These are phyloP conservation scores for Lasiodiplodia sp. DNA, from an alignment of 2,329 filamentous ascomycete genomes.

Conservation along the genomic window DNA sequence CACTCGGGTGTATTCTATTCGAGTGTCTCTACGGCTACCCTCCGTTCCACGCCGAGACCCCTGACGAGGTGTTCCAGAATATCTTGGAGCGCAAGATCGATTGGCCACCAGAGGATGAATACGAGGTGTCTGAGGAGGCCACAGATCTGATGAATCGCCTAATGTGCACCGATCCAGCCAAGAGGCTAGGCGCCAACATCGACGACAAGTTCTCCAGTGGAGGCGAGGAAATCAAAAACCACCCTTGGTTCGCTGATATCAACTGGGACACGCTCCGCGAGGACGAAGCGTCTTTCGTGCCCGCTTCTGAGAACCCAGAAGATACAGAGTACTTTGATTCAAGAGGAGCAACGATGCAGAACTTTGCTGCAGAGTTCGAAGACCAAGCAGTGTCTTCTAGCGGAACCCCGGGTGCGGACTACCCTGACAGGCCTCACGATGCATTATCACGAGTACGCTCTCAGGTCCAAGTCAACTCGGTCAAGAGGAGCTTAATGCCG, in stretches of 20 bases:
- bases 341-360: conserved; percentile 87
- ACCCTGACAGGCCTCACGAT: conserved; percentile 90
- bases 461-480: conserved; percentile 79
- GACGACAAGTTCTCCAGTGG: conserved; percentile 84
- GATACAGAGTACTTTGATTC: conserved; percentile 98
- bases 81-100: conserved; percentile 88
- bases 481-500: conserved; percentile 92
- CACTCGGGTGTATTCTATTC: conserved; percentile 96
- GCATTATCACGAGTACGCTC: conserved; percentile 87
- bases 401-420: conserved; percentile 74
- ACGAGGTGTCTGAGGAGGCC: conserved; percentile 79
- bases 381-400: conserved; percentile 81
- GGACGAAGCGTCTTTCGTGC: conserved; percentile 95
- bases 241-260: conserved; percentile 86
- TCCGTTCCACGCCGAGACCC: conserved; percentile 88
- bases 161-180: conserved; percentile 81
- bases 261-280: conserved; percentile 93
- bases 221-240: conserved; percentile 87
- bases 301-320: conserved; percentile 89
- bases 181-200: conserved; percentile 84
- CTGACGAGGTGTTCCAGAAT: conserved; percentile 96
- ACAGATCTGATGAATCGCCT: conserved; percentile 94
- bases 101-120: conserved; percentile 87
- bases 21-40: conserved; percentile 94
- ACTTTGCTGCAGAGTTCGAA: conserved; percentile 93